These are phyloP conservation scores for Sonneratia alba DNA, from an alignment of 345 rosid species.

Conservation along the genomic window DNA sequence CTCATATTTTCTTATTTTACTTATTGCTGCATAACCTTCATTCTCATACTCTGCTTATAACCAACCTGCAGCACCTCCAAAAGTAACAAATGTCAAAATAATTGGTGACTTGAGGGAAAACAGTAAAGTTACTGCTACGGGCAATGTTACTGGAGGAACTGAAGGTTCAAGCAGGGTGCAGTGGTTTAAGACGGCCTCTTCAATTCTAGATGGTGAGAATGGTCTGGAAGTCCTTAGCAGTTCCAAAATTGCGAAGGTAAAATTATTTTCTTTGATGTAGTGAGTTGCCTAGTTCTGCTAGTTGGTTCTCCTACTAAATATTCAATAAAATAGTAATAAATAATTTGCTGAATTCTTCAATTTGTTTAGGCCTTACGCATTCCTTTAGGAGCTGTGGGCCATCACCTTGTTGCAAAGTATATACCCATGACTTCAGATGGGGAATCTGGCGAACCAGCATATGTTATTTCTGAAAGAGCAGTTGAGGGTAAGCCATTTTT, in stretches of 20 bases:
- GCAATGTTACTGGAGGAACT: slow-evolving; percentile 78
- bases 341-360: no score
- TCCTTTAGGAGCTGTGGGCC: slow-evolving; percentile 90
- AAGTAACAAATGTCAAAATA: slow-evolving; percentile 75
- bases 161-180: slow-evolving; percentile 95
- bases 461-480: slow-evolving; percentile 57
- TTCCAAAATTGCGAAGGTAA: slow-evolving; percentile 84
- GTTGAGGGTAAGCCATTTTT: slow-evolving; percentile 57
- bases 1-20: background rate
- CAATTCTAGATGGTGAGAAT: slow-evolving; percentile 41
- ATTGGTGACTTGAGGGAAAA: slow-evolving; percentile 81
- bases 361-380: slow-evolving; percentile 73
- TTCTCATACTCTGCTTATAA: background rate
- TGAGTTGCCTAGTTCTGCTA: slow-evolving; percentile 2
- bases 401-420: slow-evolving; percentile 68
- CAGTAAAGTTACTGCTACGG: slow-evolving; percentile 75
- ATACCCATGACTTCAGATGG: slow-evolving; percentile 83
- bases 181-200: slow-evolving; percentile 71
- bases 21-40: background rate
- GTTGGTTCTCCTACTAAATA: background rate
- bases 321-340: no score
- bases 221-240: slow-evolving; percentile 76
- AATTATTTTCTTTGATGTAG: slow-evolving; percentile 5
- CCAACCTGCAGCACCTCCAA: slow-evolving; percentile 75
- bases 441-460: slow-evolving; percentile 80